Percentiles rank a stretch among this genome's conserved stretches.
Evolutionary conservation across 1,284 basidiomycete species (phyloP).

Genomic region (Pseudozyma tsukubaensis): DNA sequence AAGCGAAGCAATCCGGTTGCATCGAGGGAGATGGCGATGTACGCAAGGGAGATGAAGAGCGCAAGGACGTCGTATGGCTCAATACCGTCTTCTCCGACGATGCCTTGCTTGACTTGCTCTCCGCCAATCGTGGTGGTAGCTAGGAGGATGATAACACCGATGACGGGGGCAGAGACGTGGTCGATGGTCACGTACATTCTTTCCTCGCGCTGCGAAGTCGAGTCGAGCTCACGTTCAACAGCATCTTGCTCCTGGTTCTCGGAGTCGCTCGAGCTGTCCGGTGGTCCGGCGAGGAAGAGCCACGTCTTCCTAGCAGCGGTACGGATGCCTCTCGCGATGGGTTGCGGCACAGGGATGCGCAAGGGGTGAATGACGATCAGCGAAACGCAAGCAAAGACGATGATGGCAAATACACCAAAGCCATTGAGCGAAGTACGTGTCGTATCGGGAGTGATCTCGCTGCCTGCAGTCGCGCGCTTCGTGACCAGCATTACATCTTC

Average conservation of each 20-base stretch:
- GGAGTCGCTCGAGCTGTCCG: constrained; percentile 2
- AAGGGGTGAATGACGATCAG: constrained; percentile 63
- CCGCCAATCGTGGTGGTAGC: constrained; percentile 80
- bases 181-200: constrained; percentile 43
- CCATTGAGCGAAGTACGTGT: constrained; percentile 58
- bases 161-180: constrained; percentile 74
- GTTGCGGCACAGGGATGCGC: constrained; percentile 49
- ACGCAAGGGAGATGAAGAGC: constrained; percentile 90
- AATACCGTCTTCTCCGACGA: constrained; percentile 78
- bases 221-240: constrained; percentile 21
- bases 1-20: constrained; percentile 86
- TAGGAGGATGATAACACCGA: constrained; percentile 82
- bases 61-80: constrained; percentile 93
- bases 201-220: not conserved
- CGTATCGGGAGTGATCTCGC: constrained; percentile 29
- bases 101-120: constrained; percentile 76
- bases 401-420: constrained; percentile 65
- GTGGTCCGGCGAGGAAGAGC: constrained; percentile 30
- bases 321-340: constrained; percentile 23
- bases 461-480: constrained; percentile 11
- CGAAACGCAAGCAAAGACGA: constrained; percentile 64
- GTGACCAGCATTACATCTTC: constrained; percentile 14
- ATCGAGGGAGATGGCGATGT: constrained; percentile 92
- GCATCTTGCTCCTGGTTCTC: constrained; percentile 28
- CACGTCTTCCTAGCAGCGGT: constrained; percentile 8